These are phyloP conservation scores for Hypoxylon sp. DNA, from an alignment of 2,329 filamentous ascomycete species.

Conservation along the genomic window DNA sequence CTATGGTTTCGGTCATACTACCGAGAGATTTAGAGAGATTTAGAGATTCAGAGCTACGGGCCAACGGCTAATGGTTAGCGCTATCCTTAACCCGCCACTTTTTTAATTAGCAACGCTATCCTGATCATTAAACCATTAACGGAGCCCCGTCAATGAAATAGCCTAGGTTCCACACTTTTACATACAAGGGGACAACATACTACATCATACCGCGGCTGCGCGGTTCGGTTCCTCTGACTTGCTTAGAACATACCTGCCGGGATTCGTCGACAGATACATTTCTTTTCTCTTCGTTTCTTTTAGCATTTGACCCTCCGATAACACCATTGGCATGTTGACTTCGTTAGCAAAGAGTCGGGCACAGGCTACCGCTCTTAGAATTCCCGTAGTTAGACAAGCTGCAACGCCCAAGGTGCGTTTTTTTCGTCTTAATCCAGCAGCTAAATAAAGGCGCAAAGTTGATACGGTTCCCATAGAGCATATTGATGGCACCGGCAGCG, in stretches of 20 bases:
- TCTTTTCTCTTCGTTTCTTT: constrained; percentile 32
- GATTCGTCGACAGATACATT: constrained; percentile 33
- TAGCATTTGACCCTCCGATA: constrained; percentile 24
- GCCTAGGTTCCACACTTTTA: constrained; percentile 39
- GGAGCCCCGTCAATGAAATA: constrained; percentile 33
- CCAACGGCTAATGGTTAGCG: constrained; percentile 34
- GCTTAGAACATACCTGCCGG: constrained; percentile 22
- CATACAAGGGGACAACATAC: constrained; percentile 20
- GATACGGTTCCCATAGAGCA: constrained; percentile 48
- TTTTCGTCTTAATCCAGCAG: not conserved
- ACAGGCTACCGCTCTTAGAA: constrained; percentile 54
- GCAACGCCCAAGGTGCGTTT: constrained; percentile 47
- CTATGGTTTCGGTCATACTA: constrained; percentile 25
- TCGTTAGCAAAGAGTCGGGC: constrained; percentile 55
- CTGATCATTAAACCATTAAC: constrained; percentile 16
- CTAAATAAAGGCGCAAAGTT: constrained; percentile 34
- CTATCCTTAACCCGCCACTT: not conserved
- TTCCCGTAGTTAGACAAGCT: constrained; percentile 48
- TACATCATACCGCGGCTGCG: constrained; percentile 43
- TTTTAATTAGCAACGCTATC: constrained; percentile 4
- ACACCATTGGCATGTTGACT: constrained; percentile 53
- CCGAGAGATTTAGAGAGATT: too few relatives aligned
- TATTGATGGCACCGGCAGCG: constrained; percentile 67
- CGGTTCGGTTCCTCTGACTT: constrained; percentile 15
- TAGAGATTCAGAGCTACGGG: constrained; percentile 16